Evolutionary conservation across 2,329 filamentous ascomycete species (phyloP).

Genomic region (Cladobotryum protrusum): DNA sequence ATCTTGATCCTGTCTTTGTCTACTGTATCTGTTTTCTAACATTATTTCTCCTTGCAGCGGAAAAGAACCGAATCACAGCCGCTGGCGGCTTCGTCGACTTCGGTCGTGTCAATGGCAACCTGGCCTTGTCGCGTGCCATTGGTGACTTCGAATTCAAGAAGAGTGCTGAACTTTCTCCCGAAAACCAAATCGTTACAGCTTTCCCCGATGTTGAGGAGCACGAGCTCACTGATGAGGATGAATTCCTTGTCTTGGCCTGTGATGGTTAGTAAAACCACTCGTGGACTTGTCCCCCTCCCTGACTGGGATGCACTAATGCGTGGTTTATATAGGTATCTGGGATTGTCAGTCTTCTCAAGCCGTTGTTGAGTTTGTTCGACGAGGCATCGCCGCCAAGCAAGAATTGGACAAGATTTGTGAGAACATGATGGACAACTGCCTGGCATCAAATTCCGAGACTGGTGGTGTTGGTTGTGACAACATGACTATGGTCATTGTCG

Average conservation of each 20-base stretch:
- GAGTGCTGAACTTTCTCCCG: constrained; percentile 91
- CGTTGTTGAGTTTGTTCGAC: constrained; percentile 91
- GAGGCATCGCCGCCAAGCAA: constrained; percentile 94
- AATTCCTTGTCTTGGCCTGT: constrained; percentile 89
- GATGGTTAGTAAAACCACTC: constrained; percentile 58
- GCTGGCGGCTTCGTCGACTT: constrained; percentile 98
- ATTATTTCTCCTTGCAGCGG: constrained; percentile 50
- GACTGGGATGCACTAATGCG: neutral
- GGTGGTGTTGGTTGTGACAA: constrained; percentile 98
- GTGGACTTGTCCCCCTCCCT: neutral
- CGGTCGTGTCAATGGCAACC: constrained; percentile 95
- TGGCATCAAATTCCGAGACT: constrained; percentile 95
- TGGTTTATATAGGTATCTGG: constrained; percentile 72
- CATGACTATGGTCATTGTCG: constrained; percentile 96
- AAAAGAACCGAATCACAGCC: constrained; percentile 92
- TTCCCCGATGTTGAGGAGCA: constrained; percentile 92
- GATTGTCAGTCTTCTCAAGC: constrained; percentile 98
- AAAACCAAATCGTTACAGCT: constrained; percentile 96
- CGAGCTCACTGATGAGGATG: constrained; percentile 85
- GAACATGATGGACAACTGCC: constrained; percentile 99
- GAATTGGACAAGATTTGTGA: constrained; percentile 92
- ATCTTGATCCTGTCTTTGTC: neutral
- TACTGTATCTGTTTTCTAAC: constrained; percentile 8
- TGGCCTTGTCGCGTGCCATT: constrained; percentile 92
- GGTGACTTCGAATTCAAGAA: constrained; percentile 99